Conservation (phyloP, 2,329 filamentous ascomycete species). For the Fusarium begoniae region DNA sequence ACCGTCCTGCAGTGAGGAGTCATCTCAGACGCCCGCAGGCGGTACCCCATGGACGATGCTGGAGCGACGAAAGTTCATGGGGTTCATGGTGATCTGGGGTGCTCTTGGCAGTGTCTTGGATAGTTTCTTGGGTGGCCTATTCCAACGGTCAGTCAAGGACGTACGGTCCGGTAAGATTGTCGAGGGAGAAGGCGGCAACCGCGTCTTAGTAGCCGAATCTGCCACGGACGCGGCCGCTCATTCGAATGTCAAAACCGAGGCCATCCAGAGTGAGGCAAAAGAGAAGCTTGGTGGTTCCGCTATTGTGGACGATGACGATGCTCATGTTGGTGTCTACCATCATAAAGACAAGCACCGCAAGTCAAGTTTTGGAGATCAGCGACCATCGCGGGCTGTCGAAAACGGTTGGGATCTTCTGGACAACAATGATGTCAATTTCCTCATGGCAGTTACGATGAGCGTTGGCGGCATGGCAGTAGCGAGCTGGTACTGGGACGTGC, state of each 20-base stretch:
- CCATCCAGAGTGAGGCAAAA: constrained; percentile 56
- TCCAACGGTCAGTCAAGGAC: constrained; percentile 89
- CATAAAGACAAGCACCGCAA: constrained; percentile 59
- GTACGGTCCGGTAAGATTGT: constrained; percentile 85
- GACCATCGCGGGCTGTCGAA: constrained; percentile 71
- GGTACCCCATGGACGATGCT: constrained; percentile 59
- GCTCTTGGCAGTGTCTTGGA: constrained; percentile 84
- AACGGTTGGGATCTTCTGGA: constrained; percentile 80
- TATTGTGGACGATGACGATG: constrained; percentile 49
- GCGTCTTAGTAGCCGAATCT: constrained; percentile 59
- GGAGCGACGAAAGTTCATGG: constrained; percentile 58
- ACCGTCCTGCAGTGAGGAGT: constrained; percentile 69
- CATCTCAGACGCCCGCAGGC: constrained; percentile 51
- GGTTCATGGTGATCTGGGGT: constrained; percentile 76
- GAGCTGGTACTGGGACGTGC: constrained; percentile 68
- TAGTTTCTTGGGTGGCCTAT: constrained; percentile 83
- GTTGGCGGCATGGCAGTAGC: constrained; percentile 76
- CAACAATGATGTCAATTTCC: constrained; percentile 94
- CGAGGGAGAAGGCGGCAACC: constrained; percentile 80
- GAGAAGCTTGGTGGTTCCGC: constrained; percentile 48
- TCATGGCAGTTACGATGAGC: constrained; percentile 89
- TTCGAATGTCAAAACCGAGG: constrained; percentile 51
- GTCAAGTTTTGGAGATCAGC: constrained; percentile 63
- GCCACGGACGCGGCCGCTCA: constrained; percentile 38
- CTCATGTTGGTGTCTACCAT: constrained; percentile 57